Evolutionary conservation across 495 filamentous ascomycete species (phyloP).

Genomic region (Pyrenula aspistea): DNA sequence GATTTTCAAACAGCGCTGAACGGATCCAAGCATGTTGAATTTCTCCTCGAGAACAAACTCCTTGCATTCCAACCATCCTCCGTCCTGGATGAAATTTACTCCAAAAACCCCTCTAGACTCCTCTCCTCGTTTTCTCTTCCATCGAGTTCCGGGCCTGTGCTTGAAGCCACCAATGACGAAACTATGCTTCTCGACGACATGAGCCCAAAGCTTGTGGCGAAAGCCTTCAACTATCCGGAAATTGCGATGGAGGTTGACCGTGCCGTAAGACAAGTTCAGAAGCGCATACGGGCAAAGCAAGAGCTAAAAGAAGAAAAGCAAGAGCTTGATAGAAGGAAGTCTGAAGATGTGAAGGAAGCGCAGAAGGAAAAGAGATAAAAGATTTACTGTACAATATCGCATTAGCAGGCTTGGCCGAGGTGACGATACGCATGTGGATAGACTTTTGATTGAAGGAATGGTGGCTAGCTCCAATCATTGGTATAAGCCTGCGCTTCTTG

Average conservation of each 20-base stretch:
- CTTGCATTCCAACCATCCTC: constrained; percentile 48
- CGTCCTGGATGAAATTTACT: constrained; percentile 63
- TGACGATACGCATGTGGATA: neutral
- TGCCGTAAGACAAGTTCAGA: constrained; percentile 36
- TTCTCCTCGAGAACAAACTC: constrained; percentile 60
- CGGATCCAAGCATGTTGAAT: constrained; percentile 77
- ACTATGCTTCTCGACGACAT: constrained; percentile 46
- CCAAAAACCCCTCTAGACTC: neutral
- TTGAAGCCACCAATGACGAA: constrained; percentile 36
- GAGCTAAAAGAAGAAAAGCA: neutral
- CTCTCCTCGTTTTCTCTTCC: neutral
- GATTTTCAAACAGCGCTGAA: constrained; percentile 44
- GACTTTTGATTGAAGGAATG: neutral
- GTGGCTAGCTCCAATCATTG: neutral
- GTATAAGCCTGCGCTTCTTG: too few relatives aligned
- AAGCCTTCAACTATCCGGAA: constrained; percentile 64
- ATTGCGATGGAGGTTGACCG: constrained; percentile 81
- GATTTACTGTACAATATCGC: neutral
- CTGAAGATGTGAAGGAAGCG: too few relatives aligned
- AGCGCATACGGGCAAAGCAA: neutral
- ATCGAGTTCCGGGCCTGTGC: constrained; percentile 6
- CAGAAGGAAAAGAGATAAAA: neutral
- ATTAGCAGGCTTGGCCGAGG: neutral
- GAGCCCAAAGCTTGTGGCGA: constrained; percentile 50
- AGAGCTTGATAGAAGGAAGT: neutral